Conservation (phyloP, 225 moss, liverwort and hornwort genomes). For the Climacium dendroides region DNA sequence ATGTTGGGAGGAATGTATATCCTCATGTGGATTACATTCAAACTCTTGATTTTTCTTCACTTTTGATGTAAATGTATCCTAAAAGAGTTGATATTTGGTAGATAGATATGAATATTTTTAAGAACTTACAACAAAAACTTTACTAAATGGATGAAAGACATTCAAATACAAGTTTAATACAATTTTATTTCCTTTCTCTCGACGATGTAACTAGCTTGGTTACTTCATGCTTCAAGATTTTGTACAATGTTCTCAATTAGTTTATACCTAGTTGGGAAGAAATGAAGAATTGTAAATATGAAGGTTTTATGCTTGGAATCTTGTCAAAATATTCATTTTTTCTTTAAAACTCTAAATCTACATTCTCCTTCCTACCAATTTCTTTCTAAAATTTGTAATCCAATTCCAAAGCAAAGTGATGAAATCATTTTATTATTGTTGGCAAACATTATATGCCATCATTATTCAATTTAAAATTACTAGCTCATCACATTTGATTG, state of each 20-base stretch:
- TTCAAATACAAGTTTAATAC: neutral
- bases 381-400: neutral
- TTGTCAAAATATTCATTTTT: neutral
- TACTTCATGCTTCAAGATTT: neutral
- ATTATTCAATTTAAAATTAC: neutral
- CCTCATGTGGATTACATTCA: neutral
- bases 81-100: fast-evolving
- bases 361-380: fast-evolving
- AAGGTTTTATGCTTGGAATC: neutral
- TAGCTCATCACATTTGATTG: neutral
- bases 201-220: fast-evolving
- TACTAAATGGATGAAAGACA: neutral
- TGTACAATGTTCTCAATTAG: neutral
- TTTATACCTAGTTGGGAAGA: neutral
- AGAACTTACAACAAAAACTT: neutral
- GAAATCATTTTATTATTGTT: neutral
- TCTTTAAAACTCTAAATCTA: neutral
- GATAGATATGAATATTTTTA: neutral
- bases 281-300: neutral
- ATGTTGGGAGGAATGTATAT: neutral
- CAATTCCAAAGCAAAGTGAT: neutral
- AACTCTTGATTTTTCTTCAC: neutral
- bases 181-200: neutral
- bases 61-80: neutral
- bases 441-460: neutral